Base-by-base conservation (phyloP, 805 yeast genomes). In the Blastobotrys peoriensis region DNA sequence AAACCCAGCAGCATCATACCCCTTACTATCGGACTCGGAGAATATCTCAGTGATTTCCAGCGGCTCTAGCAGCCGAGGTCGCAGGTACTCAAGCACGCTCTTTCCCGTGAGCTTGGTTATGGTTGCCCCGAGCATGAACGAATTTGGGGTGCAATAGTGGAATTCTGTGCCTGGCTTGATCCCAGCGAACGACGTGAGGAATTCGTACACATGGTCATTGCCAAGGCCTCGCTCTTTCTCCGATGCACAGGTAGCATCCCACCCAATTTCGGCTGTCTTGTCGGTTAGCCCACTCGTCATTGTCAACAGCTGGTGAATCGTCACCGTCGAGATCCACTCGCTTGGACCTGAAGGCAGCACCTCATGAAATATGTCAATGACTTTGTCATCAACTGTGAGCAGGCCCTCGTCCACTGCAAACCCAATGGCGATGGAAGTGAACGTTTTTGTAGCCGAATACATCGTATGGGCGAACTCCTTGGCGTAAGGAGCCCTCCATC, bases 401-500 rank as follows among this genome's bases (percentile, higher is more conserved):
- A 39, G 43, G n/a, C 49, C 49, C 10, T 47, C 51, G 22, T 47
- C 50, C n/a, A 43, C 38, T 10, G 49, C 46, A 30, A 47, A 36
- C 23, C 49, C 45, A 41, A 47, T 45, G 17, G 46, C 49, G 20
- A 45, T 9, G 13, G 50, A 25, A 5, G 49, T 33, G 37, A 43
- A 47, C 4, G 41, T 40, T 40, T 47, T 47, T 16, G 45, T 46
- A 10, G 46, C 46, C 2, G 49, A 45, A 22, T 34, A 39, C 41
- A 45, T 40, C 16, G 34, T 4, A 28, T 45, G 49, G 9, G 21
- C 18, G 40, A 33, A 46, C 5, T 45, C 49, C 16, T 45, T 40
- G 13, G 17, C 10, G 23, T 38, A 45, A 3, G 51, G 51, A 30
- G 22, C 36, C 49, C 51, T 45, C 44, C 43, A 38, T 55, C 61